Base-by-base conservation (phyloP, 139 green algal species). In the Diplosphaera chodatii region DNA sequence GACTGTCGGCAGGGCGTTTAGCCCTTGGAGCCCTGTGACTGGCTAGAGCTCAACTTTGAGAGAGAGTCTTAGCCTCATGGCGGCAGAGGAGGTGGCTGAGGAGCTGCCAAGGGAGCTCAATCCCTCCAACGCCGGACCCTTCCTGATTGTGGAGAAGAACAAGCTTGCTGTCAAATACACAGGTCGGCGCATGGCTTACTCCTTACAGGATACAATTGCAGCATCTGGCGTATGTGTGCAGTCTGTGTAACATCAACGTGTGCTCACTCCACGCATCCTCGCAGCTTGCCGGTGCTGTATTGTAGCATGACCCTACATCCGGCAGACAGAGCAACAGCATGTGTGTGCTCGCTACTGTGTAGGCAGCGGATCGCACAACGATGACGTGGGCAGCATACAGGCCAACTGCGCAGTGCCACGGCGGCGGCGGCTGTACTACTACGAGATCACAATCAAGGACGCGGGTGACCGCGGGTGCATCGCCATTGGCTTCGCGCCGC, bases 371-470 rank as follows among this genome's bases (percentile, higher is more conserved):
- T 1, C 1, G 21, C 87, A 95, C 64, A 68, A 55, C 32, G 90
- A 89, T 40, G 91, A 96, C 41, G 92, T 97, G 1, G 89, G 86
- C 10, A 67, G 77, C 25, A 87, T 94, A 20, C 83, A 88, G 63
- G 83, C 83, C 25, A 91, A 96, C 74, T 75, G 77, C 15, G 81
- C 88, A 0, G 86, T 88, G 15, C 91, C 90, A 0, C 59, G 65
- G 13, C 78, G 82, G 16, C 63, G 64, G 13, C 66, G 74, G 4
- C 25, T 97, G 1, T 97, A 90, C 71, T 97, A 97, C 72, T 97
- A 88, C 65, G 92, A 97, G 75, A 16, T 93, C 2, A 85, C 72
- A 1, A 73, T 97, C 1, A 25, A 85, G 27, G 81, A 94, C 55
- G 48, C 66, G 22, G 92, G 91, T 16, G 75, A 90, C 13, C 33